A percentile compares a stretch with the other conserved stretches of the same genome.
Evolutionary conservation across 768 basidiomycete genomes (phyloP).

Genomic region (Tylopilus subfusipes): DNA sequence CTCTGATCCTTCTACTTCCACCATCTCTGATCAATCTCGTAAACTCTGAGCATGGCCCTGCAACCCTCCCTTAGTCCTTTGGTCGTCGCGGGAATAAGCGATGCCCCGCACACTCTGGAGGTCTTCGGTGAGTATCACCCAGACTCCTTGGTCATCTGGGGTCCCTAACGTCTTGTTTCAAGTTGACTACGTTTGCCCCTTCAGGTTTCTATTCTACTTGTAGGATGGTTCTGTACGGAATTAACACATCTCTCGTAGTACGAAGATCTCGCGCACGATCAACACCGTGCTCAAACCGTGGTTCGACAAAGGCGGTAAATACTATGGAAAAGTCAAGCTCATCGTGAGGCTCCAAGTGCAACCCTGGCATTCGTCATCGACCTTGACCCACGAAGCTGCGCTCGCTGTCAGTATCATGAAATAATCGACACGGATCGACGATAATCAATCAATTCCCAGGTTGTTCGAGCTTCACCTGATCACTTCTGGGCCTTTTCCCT

Average conservation of each 20-base stretch:
- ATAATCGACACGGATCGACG: background rate
- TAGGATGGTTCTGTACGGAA: background rate
- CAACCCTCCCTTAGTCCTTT: constrained; percentile 69
- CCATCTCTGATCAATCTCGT: no score
- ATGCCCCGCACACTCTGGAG: constrained; percentile 76
- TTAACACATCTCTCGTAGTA: constrained; percentile 35
- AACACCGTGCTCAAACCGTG: constrained; percentile 59
- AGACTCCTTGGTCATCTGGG: background rate
- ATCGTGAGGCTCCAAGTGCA: constrained; percentile 71
- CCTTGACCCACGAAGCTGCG: constrained; percentile 75
- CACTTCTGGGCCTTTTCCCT: constrained; percentile 78
- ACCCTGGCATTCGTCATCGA: constrained; percentile 78
- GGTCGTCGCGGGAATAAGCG: constrained; percentile 53
- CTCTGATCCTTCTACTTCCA: no score
- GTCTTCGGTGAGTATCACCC: constrained; percentile 55
- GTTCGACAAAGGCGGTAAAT: constrained; percentile 55
- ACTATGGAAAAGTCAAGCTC: constrained; percentile 68
- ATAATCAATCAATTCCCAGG: constrained; percentile 37
- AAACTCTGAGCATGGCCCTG: constrained; percentile 61
- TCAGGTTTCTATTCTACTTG: constrained; percentile 43
- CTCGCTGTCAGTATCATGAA: constrained; percentile 54
- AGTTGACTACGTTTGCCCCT: constrained; percentile 91
- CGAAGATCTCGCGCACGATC: constrained; percentile 58
- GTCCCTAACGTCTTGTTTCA: background rate
- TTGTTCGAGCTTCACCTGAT: constrained; percentile 66